Base-by-base conservation (phyloP, 352 stramenopile genomes). In the Bremia lactucae region DNA sequence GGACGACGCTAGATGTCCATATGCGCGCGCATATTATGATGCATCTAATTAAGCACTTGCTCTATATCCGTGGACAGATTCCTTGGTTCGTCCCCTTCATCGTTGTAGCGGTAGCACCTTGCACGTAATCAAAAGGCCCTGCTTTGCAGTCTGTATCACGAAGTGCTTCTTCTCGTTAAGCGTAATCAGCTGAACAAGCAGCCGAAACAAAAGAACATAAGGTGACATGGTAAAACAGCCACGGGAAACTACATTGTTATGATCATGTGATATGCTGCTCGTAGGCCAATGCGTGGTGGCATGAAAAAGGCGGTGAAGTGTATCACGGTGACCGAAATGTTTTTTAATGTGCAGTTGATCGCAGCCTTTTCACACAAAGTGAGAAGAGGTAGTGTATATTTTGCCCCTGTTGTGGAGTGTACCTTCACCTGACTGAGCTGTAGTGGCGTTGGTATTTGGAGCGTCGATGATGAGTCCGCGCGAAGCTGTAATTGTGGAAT, bases 11-110 rank as follows among this genome's bases (percentile, higher is more conserved):
- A 21, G 64, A 84, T 36, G 53, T 56, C 24, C 62, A 61, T 24
- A 37, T 76, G 20, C 55, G 66, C 38, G 67, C 49, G 15, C 43
- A 22, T 15, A 68, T 87, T 39, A 46, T 57, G 34, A 29, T 26
- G 25, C 49, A 64, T 8, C 46, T 81, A 13, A 45, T 68, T 25
- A 64, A 81, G 37, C 79, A 75, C 42, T 35, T 84, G 44, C 59
- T 87, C 16, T 87, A 70, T 37, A 65, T 81, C 39, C 71, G 74
- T 34, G 68, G 68, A 0, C 74, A 87, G 51, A 72, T 82, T 36
- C 74, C 71, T 28, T 80, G 67, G 74, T 87, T 47, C 47, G n/a
- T n/a, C n/a, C n/a, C n/a, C n/a, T n/a, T n/a, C n/a, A n/a, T n/a
- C n/a, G n/a, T n/a, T n/a, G n/a, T n/a, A n/a, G n/a, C n/a, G n/a